Conservation (phyloP, 345 rosid species). For the Arabidopsis arenosa region DNA sequence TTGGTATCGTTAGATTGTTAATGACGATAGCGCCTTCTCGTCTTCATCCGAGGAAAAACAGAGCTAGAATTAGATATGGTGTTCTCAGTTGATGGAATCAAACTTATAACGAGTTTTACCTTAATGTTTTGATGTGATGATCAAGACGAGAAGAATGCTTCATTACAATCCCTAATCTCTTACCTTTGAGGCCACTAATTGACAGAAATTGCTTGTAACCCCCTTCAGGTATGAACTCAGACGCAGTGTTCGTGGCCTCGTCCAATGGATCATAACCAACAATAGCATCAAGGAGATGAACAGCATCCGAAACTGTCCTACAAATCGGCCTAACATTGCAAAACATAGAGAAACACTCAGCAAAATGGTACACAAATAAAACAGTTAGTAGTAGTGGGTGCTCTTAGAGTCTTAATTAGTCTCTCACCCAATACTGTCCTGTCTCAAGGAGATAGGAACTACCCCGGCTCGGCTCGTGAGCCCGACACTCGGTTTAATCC, state of each 20-base stretch:
- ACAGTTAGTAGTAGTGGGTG: constrained; percentile 26
- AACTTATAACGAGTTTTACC: constrained; percentile 24
- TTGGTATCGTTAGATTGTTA: constrained; percentile 52
- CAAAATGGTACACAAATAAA: not conserved
- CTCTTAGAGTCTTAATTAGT: constrained; percentile 12
- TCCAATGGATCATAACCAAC: constrained; percentile 59
- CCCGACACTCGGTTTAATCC: constrained; percentile 75
- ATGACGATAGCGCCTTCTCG: constrained; percentile 58
- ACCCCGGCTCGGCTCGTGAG: constrained; percentile 79
- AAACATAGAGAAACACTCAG: not conserved
- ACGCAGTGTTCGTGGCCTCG: constrained; percentile 52
- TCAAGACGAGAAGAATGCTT: constrained; percentile 23
- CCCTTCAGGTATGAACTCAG: constrained; percentile 54
- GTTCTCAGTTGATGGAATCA: not conserved
- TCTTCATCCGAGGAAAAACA: constrained; percentile 41
- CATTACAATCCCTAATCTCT: constrained; percentile 61
- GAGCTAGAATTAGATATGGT: not conserved
- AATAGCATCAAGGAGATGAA: constrained; percentile 65
- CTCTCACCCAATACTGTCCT: constrained; percentile 66
- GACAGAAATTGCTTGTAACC: constrained; percentile 68
- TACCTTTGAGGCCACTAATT: constrained; percentile 55
- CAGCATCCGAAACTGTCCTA: constrained; percentile 68
- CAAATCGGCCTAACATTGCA: constrained; percentile 57
- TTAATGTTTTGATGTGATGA: not conserved
- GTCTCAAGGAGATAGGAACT: constrained; percentile 63